These are phyloP conservation scores for Sarocladium kiliense DNA, from an alignment of 2,329 filamentous ascomycete genomes.

Conservation along the genomic window DNA sequence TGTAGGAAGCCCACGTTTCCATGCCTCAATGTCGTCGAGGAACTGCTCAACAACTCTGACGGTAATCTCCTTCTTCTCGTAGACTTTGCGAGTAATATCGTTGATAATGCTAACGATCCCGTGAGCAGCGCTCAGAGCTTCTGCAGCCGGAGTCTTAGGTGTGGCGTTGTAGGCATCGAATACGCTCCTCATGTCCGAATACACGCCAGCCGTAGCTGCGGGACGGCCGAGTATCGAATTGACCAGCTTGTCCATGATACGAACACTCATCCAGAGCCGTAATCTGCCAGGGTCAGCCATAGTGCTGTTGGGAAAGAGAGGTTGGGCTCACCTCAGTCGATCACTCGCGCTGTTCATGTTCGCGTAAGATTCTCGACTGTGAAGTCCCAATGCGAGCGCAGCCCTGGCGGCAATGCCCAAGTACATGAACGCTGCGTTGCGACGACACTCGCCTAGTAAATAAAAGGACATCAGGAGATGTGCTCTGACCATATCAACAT, in stretches of 20 bases:
- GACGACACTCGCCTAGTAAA: constrained; percentile 52
- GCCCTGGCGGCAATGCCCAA: constrained; percentile 53
- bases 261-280: constrained; percentile 31
- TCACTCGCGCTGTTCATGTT: constrained; percentile 15
- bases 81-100: constrained; percentile 36
- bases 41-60: constrained; percentile 31
- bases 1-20: constrained; percentile 39
- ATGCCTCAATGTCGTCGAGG: constrained; percentile 35
- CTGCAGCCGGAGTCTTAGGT: constrained; percentile 13
- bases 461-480: constrained; percentile 56
- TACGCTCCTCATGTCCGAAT: constrained; percentile 19
- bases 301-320: background rate
- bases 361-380: constrained; percentile 30
- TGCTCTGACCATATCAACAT: constrained; percentile 43
- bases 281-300: constrained; percentile 18
- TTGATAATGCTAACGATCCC: constrained; percentile 37
- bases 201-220: constrained; percentile 27
- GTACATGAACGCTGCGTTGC: constrained; percentile 60
- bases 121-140: constrained; percentile 33
- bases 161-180: constrained; percentile 17
- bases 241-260: constrained; percentile 32
- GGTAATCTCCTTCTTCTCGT: constrained; percentile 30
- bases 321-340: constrained; percentile 17
- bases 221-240: constrained; percentile 33
- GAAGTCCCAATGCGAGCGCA: constrained; percentile 51